Percentiles rank a stretch among this genome's conserved stretches.
Evolutionary conservation across 805 yeast species (phyloP).

Genomic region (Nakazawaea holstii): DNA sequence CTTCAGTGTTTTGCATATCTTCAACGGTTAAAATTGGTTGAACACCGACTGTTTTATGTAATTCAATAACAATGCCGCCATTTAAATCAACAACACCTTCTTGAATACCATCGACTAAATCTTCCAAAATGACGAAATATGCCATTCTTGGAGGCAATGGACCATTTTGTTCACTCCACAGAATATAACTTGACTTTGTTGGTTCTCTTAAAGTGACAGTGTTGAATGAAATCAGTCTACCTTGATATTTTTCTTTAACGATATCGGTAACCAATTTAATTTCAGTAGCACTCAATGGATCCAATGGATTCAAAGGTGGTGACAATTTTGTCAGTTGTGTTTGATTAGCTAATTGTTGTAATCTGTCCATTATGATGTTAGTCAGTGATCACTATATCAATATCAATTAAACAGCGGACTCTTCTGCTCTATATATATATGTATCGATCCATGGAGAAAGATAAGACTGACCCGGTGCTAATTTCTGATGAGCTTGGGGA

Average conservation of each 20-base stretch:
- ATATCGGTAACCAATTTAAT: constrained; percentile 41
- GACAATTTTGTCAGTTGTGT: no score
- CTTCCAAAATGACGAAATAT: constrained; percentile 45
- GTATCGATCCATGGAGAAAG: no score
- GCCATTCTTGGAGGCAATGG: constrained; percentile 54
- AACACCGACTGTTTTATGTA: constrained; percentile 41
- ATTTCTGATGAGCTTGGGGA: no score
- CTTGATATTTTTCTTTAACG: constrained; percentile 34
- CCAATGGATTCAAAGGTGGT: constrained; percentile 52
- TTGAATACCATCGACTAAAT: constrained; percentile 44
- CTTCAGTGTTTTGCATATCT: constrained; percentile 51
- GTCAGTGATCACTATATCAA: no score
- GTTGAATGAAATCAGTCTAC: constrained; percentile 41
- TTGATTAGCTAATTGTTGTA: constrained; percentile 47
- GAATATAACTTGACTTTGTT: constrained; percentile 43
- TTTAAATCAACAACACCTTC: constrained; percentile 55
- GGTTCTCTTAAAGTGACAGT: constrained; percentile 59
- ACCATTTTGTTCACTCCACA: constrained; percentile 49
- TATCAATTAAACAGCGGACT: no score
- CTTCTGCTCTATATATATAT: no score
- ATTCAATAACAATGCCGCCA: constrained; percentile 32
- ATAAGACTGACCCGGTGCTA: no score
- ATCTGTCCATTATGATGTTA: constrained; percentile 38
- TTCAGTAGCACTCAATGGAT: constrained; percentile 53
- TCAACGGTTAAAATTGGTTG: constrained; percentile 59